Evolutionary conservation across 495 filamentous ascomycete species (phyloP), one percentile per base, ranked within the genome.

Genomic region (Penicillium lividum): DNA sequence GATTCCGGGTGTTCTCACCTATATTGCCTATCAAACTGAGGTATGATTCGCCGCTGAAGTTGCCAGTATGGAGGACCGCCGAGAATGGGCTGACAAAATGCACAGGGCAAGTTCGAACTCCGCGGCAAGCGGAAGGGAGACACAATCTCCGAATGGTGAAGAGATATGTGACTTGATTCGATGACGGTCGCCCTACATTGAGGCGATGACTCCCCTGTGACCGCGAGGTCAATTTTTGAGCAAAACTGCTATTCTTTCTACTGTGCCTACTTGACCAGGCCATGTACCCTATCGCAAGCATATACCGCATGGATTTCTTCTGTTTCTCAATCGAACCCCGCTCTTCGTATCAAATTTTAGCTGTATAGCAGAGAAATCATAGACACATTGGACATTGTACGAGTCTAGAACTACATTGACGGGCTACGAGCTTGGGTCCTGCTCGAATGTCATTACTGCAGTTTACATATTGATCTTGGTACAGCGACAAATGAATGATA

Each of bases 111-210:
- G 69, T 97, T 77, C 63, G 83, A 96, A 33, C 63, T 97, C 54
- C 86, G 93, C 59, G 93, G 89, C 29, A 98, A 97, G 85, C 80
- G 88, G 66, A 89, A 81, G 68, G 92, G 89, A 27, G 92, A 98
- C 71, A 79, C 85, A 22, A 83, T 96, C 63, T 64, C 68, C 7
- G 93, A 98, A 72, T 94, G 73, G 68, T 95, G 83, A 61, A 68
- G 15, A 38, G 27, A 48, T 7, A 45, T 58, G 53, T 46, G 18
- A 47, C 54, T 48, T 38, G 33, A 34, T 30, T 51, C 31, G 45
- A 43, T 10, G 42, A 22, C 34, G 49, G 16, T 22, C 11, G 16
- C 22, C 18, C 30, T 47, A 16, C 34, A 45, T 15, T 40, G 5
- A 5, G 38, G 15, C n/a, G 38, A n/a, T 40, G 38, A 18, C 34